Evolutionary conservation across 2,329 filamentous ascomycete species (phyloP).

Genomic region (Colletotrichum plurivorum): DNA sequence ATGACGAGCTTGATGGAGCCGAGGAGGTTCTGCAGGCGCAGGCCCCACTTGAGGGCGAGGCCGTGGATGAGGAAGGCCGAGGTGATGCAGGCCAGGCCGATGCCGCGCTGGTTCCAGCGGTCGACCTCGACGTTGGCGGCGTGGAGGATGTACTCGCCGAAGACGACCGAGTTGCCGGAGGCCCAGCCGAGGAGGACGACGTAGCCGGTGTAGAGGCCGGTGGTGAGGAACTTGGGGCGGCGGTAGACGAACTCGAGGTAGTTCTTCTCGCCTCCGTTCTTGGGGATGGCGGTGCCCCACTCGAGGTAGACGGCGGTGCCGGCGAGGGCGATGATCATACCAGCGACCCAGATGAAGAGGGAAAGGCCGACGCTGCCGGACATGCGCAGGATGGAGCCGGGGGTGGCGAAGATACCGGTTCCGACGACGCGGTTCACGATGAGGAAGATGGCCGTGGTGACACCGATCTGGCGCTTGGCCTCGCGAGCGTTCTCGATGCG

Average conservation of each 20-base stretch:
- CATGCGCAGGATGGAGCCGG: slow-evolving; percentile 68
- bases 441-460: slow-evolving; percentile 69
- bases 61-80: slow-evolving; percentile 77
- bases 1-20: slow-evolving; percentile 77
- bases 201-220: slow-evolving; percentile 72
- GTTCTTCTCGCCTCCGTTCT: slow-evolving; percentile 77
- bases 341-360: slow-evolving; percentile 74
- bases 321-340: slow-evolving; percentile 72
- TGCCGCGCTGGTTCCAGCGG: slow-evolving; percentile 76
- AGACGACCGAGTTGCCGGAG: slow-evolving; percentile 77
- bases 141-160: slow-evolving; percentile 79
- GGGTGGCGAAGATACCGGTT: slow-evolving; percentile 77
- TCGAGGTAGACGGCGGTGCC: slow-evolving; percentile 77
- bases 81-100: slow-evolving; percentile 78
- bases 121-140: slow-evolving; percentile 73
- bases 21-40: slow-evolving; percentile 76
- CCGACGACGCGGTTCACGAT: slow-evolving; percentile 78
- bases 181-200: slow-evolving; percentile 76
- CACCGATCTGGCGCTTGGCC: slow-evolving; percentile 68
- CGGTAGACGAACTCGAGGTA: slow-evolving; percentile 77
- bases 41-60: slow-evolving; percentile 73
- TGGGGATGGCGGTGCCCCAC: slow-evolving; percentile 75
- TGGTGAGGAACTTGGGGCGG: slow-evolving; percentile 72
- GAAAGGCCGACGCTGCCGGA: slow-evolving; percentile 74
- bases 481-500: slow-evolving; percentile 58